These are phyloP conservation scores for Neurospora cerealis DNA, from an alignment of 495 filamentous ascomycete genomes.

Conservation along the genomic window DNA sequence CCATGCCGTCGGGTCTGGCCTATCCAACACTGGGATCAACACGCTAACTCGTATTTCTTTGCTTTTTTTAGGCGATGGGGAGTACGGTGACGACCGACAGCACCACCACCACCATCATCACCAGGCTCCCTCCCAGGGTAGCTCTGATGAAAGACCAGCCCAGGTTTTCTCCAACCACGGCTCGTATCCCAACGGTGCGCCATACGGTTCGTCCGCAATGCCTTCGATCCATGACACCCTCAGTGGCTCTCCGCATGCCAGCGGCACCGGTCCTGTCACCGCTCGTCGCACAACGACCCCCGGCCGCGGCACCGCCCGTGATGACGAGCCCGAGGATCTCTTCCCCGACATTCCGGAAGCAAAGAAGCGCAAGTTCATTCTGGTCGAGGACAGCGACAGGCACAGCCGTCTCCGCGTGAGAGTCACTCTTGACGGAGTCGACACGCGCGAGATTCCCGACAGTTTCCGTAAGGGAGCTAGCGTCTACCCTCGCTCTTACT, in stretches of 20 bases:
- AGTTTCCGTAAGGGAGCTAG: conserved; percentile 80
- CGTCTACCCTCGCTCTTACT: conserved; percentile 84
- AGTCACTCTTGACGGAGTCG: conserved; percentile 76
- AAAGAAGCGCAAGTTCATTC: conserved; percentile 90
- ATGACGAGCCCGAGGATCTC: conserved; percentile 50
- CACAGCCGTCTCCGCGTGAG: conserved; percentile 72
- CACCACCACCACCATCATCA: conserved; percentile 52
- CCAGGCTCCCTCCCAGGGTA: conserved; percentile 29
- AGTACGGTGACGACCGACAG: conserved; percentile 47
- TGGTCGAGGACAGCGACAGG: conserved; percentile 80
- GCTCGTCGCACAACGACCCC: conserved; percentile 10
- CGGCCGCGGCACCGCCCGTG: conserved; percentile 17
- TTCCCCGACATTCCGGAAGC: conserved; percentile 79
- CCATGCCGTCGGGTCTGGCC: background rate
- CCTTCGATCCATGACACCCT: conserved; percentile 61
- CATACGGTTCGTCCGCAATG: conserved; percentile 52
- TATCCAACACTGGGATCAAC: background rate
- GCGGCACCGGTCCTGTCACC: conserved; percentile 16
- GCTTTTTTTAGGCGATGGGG: conserved; percentile 38
- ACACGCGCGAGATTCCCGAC: conserved; percentile 90
- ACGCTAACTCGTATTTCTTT: conserved; percentile 16
- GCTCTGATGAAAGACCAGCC: conserved; percentile 56
- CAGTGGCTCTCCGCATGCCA: conserved; percentile 37
- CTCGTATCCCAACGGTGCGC: conserved; percentile 48
- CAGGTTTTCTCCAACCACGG: conserved; percentile 70